Base-by-base conservation (phyloP, 495 filamentous ascomycete genomes). In the Penicillium paxilli region DNA sequence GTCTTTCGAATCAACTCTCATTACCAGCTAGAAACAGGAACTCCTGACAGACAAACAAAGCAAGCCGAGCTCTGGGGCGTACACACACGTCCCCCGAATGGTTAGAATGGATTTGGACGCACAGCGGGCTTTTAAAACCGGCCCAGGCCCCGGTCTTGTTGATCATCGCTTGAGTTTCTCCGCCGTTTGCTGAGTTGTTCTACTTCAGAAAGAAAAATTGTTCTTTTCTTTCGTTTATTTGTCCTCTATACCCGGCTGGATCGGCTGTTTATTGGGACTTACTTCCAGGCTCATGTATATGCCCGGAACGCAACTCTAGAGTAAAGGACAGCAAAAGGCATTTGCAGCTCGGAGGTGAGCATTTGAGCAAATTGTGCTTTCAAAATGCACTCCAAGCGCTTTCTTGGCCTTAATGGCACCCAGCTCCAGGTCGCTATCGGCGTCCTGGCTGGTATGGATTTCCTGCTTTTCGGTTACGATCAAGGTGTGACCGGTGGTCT, bases 361-460 rank as follows among this genome's bases (percentile, higher is more conserved):
- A 21, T 22, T 20, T 14, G 19, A 21, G 20, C 40, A 32, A 17
- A 52, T 41, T 30, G 52, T 41, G 24, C 52, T 35, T n/a, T 33
- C 59, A 67, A 52, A 1, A 73, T 72, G 68, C 55, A 50, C 16
- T 55, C 63, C 20, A 66, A 47, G 9, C 50, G 46, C 14, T 89
- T 81, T 62, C 81, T 88, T 54, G 87, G 87, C 70, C 82, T 90
- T 50, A 78, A 78, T 58, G 87, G 87, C 74, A 67, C 74, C 33
- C 74, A 73, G 65, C 80, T 91, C 30, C 87, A 89, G 56, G 73
- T 85, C 55, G 86, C 84, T 48, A 84, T 91, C 49, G 84, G 83
- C 35, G 59, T 85, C 9, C 77, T 90, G 45, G 87, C 87, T 42
- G 86, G 87, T 58, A 80, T 85, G 58, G 87, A 89, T 66, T 91